Percentiles rank a stretch among this genome's conserved stretches.
Evolutionary conservation across 2,329 filamentous ascomycete species (phyloP).

Genomic region (Fusarium nurragi): DNA sequence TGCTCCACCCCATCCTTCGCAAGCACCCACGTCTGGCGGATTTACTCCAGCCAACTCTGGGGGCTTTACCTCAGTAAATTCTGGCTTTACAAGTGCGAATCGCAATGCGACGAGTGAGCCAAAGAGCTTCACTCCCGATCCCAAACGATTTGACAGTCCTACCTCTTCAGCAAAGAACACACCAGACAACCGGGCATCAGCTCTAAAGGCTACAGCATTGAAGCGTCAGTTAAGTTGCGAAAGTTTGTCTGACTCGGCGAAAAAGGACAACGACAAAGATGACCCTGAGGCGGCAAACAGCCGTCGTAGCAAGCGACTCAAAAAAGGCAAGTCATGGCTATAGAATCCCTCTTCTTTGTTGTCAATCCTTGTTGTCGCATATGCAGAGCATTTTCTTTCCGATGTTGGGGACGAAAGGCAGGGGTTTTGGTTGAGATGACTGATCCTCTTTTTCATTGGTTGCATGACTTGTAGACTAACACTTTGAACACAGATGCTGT

Average conservation of each 20-base stretch:
- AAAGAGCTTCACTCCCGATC: slow-evolving; percentile 70
- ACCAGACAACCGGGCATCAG: slow-evolving; percentile 69
- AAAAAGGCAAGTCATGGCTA: slow-evolving; percentile 62
- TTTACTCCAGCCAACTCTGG: slow-evolving; percentile 59
- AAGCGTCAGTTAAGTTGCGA: slow-evolving; percentile 80
- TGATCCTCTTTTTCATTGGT: slow-evolving; percentile 37
- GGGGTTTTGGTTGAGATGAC: slow-evolving; percentile 41
- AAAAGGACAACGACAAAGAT: slow-evolving; percentile 61
- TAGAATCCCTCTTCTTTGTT: slow-evolving; percentile 1
- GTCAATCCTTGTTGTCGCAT: slow-evolving; percentile 25
- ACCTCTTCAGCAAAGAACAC: slow-evolving; percentile 71
- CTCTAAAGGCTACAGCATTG: slow-evolving; percentile 65
- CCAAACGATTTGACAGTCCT: slow-evolving; percentile 70
- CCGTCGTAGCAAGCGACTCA: slow-evolving; percentile 89
- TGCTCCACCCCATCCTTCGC: slow-evolving; percentile 47
- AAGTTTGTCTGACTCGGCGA: slow-evolving; percentile 57
- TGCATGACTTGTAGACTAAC: slow-evolving; percentile 29
- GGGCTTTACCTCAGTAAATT: slow-evolving; percentile 77
- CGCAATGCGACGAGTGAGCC: slow-evolving; percentile 54
- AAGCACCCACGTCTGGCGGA: slow-evolving; percentile 54
- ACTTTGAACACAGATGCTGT: slow-evolving; percentile 59
- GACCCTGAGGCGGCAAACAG: slow-evolving; percentile 71
- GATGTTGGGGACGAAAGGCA: slow-evolving; percentile 32
- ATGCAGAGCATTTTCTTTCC: slow-evolving; percentile 33
- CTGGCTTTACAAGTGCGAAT: slow-evolving; percentile 75